Conservation (phyloP, 257 asterid genomes). For the Solanum pinnatisectum region DNA sequence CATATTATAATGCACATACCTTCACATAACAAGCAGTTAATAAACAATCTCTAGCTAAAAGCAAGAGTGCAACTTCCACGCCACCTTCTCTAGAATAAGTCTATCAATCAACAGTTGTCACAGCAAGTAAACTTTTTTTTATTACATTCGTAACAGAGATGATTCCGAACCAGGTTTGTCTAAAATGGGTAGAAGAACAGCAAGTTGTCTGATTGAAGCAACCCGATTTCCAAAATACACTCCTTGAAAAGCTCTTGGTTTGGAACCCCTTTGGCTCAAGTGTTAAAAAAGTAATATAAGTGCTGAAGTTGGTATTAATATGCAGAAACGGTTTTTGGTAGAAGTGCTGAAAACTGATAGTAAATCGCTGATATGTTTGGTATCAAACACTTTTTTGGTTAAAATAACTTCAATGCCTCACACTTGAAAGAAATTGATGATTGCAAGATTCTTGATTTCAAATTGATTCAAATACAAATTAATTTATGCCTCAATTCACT, state of each 20-base stretch:
- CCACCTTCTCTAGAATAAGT: neutral
- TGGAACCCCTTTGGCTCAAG: neutral
- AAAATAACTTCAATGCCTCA: neutral
- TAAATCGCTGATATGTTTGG: neutral
- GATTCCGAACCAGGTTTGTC: neutral
- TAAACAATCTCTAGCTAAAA: neutral
- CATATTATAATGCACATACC: neutral
- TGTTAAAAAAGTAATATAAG: neutral
- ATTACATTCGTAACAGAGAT: neutral
- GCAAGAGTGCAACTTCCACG: neutral
- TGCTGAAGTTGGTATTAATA: neutral
- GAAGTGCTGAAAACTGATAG: neutral
- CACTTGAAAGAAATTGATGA: neutral
- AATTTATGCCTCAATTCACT: neutral
- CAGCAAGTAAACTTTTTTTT: neutral
- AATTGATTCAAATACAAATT: neutral
- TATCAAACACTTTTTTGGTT: neutral
- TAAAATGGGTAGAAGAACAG: neutral
- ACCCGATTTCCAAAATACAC: neutral
- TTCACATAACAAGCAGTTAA: neutral
- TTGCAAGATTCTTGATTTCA: neutral
- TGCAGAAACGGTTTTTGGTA: neutral
- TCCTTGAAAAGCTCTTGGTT: neutral
- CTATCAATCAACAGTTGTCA: neutral
- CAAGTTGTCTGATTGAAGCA: neutral